These are phyloP conservation scores for Achaetomium macrosporum DNA, from an alignment of 2,329 filamentous ascomycete genomes.

Conservation along the genomic window DNA sequence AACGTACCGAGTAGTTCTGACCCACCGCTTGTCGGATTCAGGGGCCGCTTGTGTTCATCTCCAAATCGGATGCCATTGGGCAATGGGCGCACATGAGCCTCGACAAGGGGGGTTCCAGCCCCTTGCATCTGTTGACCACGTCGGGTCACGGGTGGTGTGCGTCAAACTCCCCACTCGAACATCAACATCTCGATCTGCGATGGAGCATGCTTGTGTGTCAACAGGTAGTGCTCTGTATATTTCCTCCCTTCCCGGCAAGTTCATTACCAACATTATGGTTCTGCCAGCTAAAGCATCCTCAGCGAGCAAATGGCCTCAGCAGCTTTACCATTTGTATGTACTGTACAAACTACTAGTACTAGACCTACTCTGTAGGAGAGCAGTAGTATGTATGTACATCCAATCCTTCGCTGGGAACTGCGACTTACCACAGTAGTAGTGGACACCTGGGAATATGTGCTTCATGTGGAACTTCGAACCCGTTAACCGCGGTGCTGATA, in stretches of 20 bases:
- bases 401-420: too few species aligned
- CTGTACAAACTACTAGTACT: too few species aligned
- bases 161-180: background rate
- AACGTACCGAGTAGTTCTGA: background rate
- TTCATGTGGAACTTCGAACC: conserved; percentile 1
- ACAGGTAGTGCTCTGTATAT: too few species aligned
- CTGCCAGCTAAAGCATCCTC: too few species aligned
- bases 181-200: background rate
- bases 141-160: background rate
- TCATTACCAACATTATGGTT: too few species aligned
- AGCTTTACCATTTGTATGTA: too few species aligned
- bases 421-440: too few species aligned
- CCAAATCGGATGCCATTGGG: conserved; percentile 16
- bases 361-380: too few species aligned
- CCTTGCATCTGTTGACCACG: conserved; percentile 4
- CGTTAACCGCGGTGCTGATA: background rate
- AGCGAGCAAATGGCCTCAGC: too few species aligned
- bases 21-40: conserved; percentile 21
- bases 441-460: too few species aligned
- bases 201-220: background rate
- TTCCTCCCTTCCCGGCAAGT: too few species aligned
- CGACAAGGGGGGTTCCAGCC: conserved; percentile 13
- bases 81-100: conserved; percentile 14
- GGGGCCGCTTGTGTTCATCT: conserved; percentile 16
- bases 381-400: too few species aligned